A percentile compares a stretch with the other conserved stretches of the same genome.
phyloP scores from a whole-genome alignment of 2,329 filamentous ascomycete genomes.

The Ascochyta viciae-villosae region DNA sequence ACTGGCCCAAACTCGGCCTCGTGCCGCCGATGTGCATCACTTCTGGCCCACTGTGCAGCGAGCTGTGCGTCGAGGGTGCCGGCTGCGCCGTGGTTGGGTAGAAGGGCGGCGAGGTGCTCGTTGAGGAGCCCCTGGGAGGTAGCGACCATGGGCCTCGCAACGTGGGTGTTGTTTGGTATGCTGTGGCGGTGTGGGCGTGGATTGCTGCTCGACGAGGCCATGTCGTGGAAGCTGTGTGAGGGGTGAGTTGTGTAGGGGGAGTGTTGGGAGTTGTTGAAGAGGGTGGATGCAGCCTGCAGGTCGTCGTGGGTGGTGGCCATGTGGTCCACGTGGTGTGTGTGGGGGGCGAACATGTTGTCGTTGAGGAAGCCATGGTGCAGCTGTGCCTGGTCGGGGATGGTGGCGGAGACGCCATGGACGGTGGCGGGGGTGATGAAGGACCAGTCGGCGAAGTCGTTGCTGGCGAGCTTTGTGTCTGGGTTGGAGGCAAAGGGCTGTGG shows the following conservation, averaged over 20 bases:
- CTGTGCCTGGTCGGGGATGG: slow-evolving; percentile 43
- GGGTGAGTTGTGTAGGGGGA: slow-evolving; percentile 28
- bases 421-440: slow-evolving; percentile 40
- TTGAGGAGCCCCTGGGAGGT: slow-evolving; percentile 36
- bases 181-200: slow-evolving; percentile 7
- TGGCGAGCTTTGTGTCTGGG: slow-evolving; percentile 30
- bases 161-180: slow-evolving; percentile 4
- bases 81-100: slow-evolving; percentile 38
- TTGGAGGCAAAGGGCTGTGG: slow-evolving; percentile 18
- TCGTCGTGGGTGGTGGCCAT: slow-evolving; percentile 39
- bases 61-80: slow-evolving; percentile 40
- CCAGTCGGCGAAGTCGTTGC: slow-evolving; percentile 39
- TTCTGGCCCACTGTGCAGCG: slow-evolving; percentile 36
- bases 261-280: slow-evolving; percentile 45
- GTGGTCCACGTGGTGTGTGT: slow-evolving; percentile 19
- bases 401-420: slow-evolving; percentile 44
- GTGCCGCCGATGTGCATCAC: slow-evolving; percentile 26
- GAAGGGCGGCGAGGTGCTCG: slow-evolving; percentile 40
- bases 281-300: slow-evolving; percentile 41
- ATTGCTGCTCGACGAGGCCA: slow-evolving; percentile 14
- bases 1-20: slow-evolving; percentile 28
- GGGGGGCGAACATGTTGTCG: slow-evolving; percentile 28
- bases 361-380: slow-evolving; percentile 36
- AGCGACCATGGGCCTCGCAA: slow-evolving; percentile 25
- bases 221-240: slow-evolving; percentile 32